Evolutionary conservation across 2,329 filamentous ascomycete genomes (phyloP).

Genomic region (Alternaria arborescens): DNA sequence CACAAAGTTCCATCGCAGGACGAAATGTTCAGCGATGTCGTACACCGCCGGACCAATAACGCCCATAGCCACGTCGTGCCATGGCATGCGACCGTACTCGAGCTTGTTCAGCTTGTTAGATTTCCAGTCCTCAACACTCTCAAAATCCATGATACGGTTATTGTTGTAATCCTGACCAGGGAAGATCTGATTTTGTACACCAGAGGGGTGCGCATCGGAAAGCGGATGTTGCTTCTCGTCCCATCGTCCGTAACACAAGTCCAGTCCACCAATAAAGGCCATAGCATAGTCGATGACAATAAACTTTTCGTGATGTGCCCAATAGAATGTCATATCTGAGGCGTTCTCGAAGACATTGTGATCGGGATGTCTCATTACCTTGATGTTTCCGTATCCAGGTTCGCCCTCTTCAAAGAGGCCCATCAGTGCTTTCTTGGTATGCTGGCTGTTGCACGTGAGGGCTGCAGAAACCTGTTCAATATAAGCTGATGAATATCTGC

Average conservation of each 20-base stretch:
- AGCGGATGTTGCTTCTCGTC: constrained; percentile 85
- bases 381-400: constrained; percentile 87
- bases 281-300: constrained; percentile 91
- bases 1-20: constrained; percentile 94
- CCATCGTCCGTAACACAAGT: constrained; percentile 96
- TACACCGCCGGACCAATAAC: constrained; percentile 88
- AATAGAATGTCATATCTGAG: constrained; percentile 96
- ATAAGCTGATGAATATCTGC: constrained; percentile 11
- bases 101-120: constrained; percentile 90
- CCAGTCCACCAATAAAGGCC: constrained; percentile 92
- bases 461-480: constrained; percentile 50
- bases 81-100: constrained; percentile 94
- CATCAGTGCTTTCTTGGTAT: constrained; percentile 89
- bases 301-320: constrained; percentile 98
- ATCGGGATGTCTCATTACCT: constrained; percentile 88
- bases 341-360: constrained; percentile 95
- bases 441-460: constrained; percentile 88
- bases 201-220: constrained; percentile 86
- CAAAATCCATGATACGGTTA: constrained; percentile 94
- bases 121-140: constrained; percentile 90
- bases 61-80: constrained; percentile 96
- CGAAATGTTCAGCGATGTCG: constrained; percentile 95
- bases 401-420: constrained; percentile 81
- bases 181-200: constrained; percentile 83
- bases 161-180: constrained; percentile 99